Evolutionary conservation across 176 grass and related monocot species (phyloP), one percentile per base, ranked within the genome.

Genomic region (Triticum urartu): DNA sequence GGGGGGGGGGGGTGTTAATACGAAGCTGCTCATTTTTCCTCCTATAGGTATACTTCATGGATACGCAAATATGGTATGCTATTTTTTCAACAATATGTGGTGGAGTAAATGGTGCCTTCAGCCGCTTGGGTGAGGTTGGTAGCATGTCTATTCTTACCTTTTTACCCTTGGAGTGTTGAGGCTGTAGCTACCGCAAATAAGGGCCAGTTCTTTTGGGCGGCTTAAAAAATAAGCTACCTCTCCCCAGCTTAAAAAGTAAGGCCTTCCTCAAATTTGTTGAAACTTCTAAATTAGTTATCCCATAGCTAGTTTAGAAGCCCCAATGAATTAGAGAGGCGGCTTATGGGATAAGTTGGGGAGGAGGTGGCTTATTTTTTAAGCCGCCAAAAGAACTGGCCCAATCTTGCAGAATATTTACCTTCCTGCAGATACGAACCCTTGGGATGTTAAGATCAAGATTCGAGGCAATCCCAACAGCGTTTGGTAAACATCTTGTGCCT

Each of bases 31-130:
- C 4, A 79, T 24, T 77, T 24, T 68, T 42, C 39, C 11, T 20
- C 36, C 7, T 85, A 30, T 73, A 98, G 96, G 97, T 99, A 34
- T 99, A 99, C 81, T 99, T 99, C 77, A 99, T 99, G 94, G 97
- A 99, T 78, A 90, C 97, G 26, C 97, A 96, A 92, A 99, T 99
- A 94, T 99, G 97, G 97, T 99, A 99, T 32, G 92, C 94, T 66
- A 99, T 99, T 94, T 99, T 99, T 87, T 99, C 94, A 50, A 99
- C 97, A 40, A 90, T 99, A 86, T 93, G 85, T 83, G 97, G 97
- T 73, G 97, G 97, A 82, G 87, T 96, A 48, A 91, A 84, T 83
- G 97, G 97, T 70, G 94, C 94, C 63, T 99, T 99, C 72, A 96
- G 97, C 83, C 97, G 75, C 85, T 76, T 99, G 88, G 97, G 97